Conservation (phyloP, 1,139 yeast species). For the Hyphopichia burtonii region DNA sequence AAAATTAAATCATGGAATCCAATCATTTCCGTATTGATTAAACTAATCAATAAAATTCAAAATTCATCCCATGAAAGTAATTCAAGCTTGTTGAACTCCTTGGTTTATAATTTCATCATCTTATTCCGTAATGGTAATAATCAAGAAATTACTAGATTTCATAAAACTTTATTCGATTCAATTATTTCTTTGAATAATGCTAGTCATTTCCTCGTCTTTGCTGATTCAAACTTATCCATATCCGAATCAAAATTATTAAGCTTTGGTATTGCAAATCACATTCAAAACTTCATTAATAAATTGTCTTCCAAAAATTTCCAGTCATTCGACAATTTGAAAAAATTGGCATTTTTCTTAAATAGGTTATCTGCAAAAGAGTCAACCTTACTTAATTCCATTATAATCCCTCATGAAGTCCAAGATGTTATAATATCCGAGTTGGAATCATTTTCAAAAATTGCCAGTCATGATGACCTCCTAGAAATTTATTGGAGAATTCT, state of each 20-base stretch:
- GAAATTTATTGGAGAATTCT: conserved; percentile 43
- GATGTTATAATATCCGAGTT: conserved; percentile 10
- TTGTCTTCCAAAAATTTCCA: conserved; percentile 20
- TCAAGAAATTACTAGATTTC: conserved; percentile 47
- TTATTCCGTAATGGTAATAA: conserved; percentile 61
- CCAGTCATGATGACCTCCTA: conserved; percentile 17
- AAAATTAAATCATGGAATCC: conserved; percentile 51
- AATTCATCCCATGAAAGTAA: neutral
- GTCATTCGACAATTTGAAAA: conserved; percentile 20
- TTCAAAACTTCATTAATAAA: conserved; percentile 51
- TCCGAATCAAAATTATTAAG: conserved; percentile 45
- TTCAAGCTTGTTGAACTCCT: conserved; percentile 23
- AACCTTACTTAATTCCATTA: conserved; percentile 10
- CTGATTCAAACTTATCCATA: conserved; percentile 44
- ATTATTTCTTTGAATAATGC: conserved; percentile 30
- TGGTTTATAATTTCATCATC: conserved; percentile 44
- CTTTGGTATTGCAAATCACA: conserved; percentile 43
- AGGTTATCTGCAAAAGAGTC: conserved; percentile 12
- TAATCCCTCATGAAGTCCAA: conserved; percentile 13
- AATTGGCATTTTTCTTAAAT: conserved; percentile 47
- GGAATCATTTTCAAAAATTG: conserved; percentile 8
- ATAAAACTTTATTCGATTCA: conserved; percentile 40
- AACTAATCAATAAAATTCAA: conserved; percentile 11
- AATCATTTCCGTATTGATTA: conserved; percentile 15
- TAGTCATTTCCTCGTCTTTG: conserved; percentile 46